These are phyloP conservation scores for Linnemannia hyalina DNA, from an alignment of 192 early-diverging fungal genomes.

Conservation along the genomic window DNA sequence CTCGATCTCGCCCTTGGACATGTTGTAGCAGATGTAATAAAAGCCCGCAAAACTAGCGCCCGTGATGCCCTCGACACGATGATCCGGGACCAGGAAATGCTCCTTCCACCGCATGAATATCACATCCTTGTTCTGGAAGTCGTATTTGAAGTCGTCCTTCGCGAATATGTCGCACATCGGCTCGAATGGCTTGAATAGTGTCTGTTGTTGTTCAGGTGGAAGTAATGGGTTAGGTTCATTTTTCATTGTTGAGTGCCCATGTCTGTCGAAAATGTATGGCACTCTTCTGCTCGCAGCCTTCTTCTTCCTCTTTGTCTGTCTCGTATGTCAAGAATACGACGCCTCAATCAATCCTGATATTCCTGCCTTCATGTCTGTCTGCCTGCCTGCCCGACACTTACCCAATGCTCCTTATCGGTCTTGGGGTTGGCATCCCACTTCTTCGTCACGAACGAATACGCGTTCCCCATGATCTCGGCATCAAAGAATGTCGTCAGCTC, in stretches of 20 bases:
- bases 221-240: not conserved
- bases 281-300: not conserved
- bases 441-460: conserved; percentile 81
- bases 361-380: not conserved
- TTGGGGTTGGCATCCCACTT: conserved; percentile 86
- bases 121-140: conserved; percentile 64
- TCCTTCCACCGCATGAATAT: conserved; percentile 98
- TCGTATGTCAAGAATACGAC: not conserved
- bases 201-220: conserved; percentile 31
- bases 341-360: not conserved
- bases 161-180: conserved; percentile 63
- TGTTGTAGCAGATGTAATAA: conserved; percentile 87
- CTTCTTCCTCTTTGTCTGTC: not conserved
- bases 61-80: conserved; percentile 76
- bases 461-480: conserved; percentile 84
- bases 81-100: conserved; percentile 90
- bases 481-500: conserved; percentile 90
- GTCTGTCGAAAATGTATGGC: not conserved
- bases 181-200: conserved; percentile 61
- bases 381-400: conserved; percentile 39
- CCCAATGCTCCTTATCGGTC: conserved; percentile 83
- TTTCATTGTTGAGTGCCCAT: not conserved
- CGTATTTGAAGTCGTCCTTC: conserved; percentile 64
- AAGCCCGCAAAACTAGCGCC: conserved; percentile 94
- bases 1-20: conserved; percentile 70